These are phyloP conservation scores for Aspergillus intermedius DNA, from an alignment of 2,329 filamentous ascomycete species.

Conservation along the genomic window DNA sequence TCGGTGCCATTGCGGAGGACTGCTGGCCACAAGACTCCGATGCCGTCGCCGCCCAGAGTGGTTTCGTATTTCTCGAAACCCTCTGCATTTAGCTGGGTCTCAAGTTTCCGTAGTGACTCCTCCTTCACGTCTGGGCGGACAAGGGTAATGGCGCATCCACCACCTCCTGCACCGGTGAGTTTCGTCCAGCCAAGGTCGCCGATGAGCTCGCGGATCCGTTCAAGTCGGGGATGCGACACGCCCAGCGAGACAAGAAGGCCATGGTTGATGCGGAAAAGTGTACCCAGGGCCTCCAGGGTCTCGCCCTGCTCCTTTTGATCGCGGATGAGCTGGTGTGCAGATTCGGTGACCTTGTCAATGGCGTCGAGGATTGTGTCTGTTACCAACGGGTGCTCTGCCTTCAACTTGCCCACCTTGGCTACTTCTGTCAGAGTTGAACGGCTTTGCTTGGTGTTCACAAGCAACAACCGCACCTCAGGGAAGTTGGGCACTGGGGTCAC, in stretches of 20 bases:
- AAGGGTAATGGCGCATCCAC: conserved; percentile 90
- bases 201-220: conserved; percentile 83
- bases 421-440: conserved; percentile 84
- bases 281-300: conserved; percentile 67
- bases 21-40: conserved; percentile 90
- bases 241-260: conserved; percentile 84
- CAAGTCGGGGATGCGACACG: conserved; percentile 88
- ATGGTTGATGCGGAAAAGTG: conserved; percentile 90
- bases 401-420: conserved; percentile 72
- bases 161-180: conserved; percentile 89
- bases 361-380: conserved; percentile 76
- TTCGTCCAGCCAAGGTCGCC: conserved; percentile 97
- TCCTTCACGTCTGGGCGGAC: conserved; percentile 60
- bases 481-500: conserved; percentile 78
- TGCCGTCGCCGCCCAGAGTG: conserved; percentile 84
- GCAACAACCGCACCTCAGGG: conserved; percentile 79
- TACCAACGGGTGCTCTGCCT: conserved; percentile 64
- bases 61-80: conserved; percentile 82
- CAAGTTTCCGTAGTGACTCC: conserved; percentile 56
- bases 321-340: conserved; percentile 50
- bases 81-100: conserved; percentile 59
- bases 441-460: conserved; percentile 82
- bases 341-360: conserved; percentile 61
- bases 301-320: conserved; percentile 62
- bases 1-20: conserved; percentile 79